Evolutionary conservation across 73 alveolate species (phyloP), one percentile per base, ranked within the genome.

Genomic region (Paramecium caudatum): DNA sequence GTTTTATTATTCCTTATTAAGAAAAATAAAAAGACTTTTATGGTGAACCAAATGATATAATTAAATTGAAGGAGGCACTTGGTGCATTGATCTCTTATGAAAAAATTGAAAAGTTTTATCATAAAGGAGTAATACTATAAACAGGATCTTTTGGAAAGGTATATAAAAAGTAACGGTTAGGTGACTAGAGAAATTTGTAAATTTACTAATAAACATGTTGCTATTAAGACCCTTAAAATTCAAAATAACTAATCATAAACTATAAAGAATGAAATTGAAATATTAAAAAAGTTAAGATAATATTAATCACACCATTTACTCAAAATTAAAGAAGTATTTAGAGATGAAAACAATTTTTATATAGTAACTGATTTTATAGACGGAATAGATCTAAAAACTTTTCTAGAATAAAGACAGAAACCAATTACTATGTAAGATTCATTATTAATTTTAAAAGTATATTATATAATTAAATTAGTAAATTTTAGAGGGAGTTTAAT

Each of bases 401-500:
- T 27, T 55, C 13, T 55, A 4, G 80, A 55, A 6, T 9, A 25
- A 19, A 55, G 80, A 23, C 23, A 10, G 23, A 55, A 55, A 7
- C 80, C 80, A 2, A 27, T 9, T 23, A 10, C 46, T 2, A 55
- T 55, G 0, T 55, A 55, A 55, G 80, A 55, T 21, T 41, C 65
- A 7, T 43, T 74, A 21, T 2, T 17, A n/a, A 74, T 74, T 15
- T n/a, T 43, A 27, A 19, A 74, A 21, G 88, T 74, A 74, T 16
- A 0, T 3, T 33, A 9, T 3, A 74, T 39, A 41, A 19, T 27
- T 3, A 1, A 41, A 86, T 34, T 94, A 92, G 87, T 90, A 93
- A 82, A 88, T 94, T 5, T 82, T 94, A 47, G 37, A 94, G 62
- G 97, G 97, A 34, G 82, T 94, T 13, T 63, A 90, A 69, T 80